Evolutionary conservation across 257 asterid species (phyloP).

Genomic region (Schizonepeta tenuifolia): DNA sequence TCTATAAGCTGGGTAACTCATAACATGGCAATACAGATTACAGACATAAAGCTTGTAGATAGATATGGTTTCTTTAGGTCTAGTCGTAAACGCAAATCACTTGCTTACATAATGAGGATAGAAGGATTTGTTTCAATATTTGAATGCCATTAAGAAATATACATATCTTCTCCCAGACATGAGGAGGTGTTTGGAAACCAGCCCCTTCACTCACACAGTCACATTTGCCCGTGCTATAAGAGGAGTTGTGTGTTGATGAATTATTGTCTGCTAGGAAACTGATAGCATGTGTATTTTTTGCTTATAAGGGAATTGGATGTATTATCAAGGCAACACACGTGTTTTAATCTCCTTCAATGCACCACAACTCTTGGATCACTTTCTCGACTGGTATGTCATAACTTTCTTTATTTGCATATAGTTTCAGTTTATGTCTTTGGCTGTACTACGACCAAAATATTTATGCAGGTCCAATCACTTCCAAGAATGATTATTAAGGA

Average conservation of each 20-base stretch:
- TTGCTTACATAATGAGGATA: background rate
- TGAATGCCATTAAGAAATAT: conserved; percentile 1
- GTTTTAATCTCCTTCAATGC: conserved; percentile 86
- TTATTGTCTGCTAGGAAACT: conserved; percentile 25
- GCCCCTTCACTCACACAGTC: background rate
- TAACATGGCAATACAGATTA: conserved; percentile 7
- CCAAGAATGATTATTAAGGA: conserved; percentile 97
- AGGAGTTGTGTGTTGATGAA: background rate
- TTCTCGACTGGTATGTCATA: conserved; percentile 74
- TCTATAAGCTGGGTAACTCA: conserved; percentile 21
- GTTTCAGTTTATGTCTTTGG: conserved; percentile 24
- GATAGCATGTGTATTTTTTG: conserved; percentile 28
- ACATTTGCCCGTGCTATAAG: background rate
- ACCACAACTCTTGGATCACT: conserved; percentile 96
- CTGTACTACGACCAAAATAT: conserved; percentile 30
- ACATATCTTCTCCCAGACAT: background rate
- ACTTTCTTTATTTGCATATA: conserved; percentile 19
- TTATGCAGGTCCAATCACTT: conserved; percentile 90
- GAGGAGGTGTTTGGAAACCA: conserved; percentile 7
- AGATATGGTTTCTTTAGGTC: background rate
- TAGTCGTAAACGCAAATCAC: conserved; percentile 12
- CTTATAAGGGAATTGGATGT: conserved; percentile 84
- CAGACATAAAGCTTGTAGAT: conserved; percentile 21
- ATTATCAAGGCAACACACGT: conserved; percentile 86
- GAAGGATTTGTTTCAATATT: conserved; percentile 3